Percentiles rank a stretch among this genome's conserved stretches.
These are phyloP conservation scores for Ceratocystis destructans DNA, from an alignment of 2,329 filamentous ascomycete species.

Conservation along the genomic window DNA sequence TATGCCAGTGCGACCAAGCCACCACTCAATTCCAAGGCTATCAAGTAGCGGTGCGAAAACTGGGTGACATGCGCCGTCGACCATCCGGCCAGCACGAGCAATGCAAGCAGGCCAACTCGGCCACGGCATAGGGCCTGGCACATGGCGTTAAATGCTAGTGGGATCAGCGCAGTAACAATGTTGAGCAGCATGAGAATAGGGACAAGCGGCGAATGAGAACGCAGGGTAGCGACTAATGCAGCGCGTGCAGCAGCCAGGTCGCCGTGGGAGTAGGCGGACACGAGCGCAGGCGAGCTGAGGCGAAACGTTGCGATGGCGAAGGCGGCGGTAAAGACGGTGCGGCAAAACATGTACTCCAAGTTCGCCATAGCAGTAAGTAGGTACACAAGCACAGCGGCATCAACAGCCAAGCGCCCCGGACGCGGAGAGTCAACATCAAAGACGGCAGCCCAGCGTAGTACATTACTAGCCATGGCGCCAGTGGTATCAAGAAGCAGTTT, in stretches of 20 bases:
- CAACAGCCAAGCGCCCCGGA: slow-evolving; percentile 13
- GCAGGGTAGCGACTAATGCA: slow-evolving; percentile 18
- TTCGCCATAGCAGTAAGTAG: slow-evolving; percentile 17
- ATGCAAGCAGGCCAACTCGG: slow-evolving; percentile 11
- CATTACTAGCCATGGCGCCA: slow-evolving; percentile 16
- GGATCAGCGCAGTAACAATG: slow-evolving; percentile 20
- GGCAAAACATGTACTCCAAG: slow-evolving; percentile 18
- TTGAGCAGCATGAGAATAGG: slow-evolving; percentile 21
- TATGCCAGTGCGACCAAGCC: slow-evolving; percentile 23
- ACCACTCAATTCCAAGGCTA: slow-evolving; percentile 29
- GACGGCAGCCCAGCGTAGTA: slow-evolving; percentile 16
- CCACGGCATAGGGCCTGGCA: slow-evolving; percentile 6
- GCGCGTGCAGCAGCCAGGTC: slow-evolving; percentile 10
- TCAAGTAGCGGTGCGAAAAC: slow-evolving; percentile 26
- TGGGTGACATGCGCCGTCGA: slow-evolving; percentile 23
- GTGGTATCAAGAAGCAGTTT: slow-evolving; percentile 19
- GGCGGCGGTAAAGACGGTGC: slow-evolving; percentile 12
- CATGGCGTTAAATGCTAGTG: slow-evolving; percentile 17
- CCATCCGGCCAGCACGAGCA: slow-evolving; percentile 19
- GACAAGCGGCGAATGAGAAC: slow-evolving; percentile 15
- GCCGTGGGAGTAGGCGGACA: slow-evolving; percentile 12
- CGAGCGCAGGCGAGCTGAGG: slow-evolving; percentile 13
- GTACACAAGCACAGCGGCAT: slow-evolving; percentile 17
- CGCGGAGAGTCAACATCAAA: slow-evolving; percentile 18
- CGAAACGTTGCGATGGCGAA: slow-evolving; percentile 16